These are phyloP conservation scores for Macroventuria anomochaeta DNA, from an alignment of 2,329 filamentous ascomycete genomes.

Conservation along the genomic window DNA sequence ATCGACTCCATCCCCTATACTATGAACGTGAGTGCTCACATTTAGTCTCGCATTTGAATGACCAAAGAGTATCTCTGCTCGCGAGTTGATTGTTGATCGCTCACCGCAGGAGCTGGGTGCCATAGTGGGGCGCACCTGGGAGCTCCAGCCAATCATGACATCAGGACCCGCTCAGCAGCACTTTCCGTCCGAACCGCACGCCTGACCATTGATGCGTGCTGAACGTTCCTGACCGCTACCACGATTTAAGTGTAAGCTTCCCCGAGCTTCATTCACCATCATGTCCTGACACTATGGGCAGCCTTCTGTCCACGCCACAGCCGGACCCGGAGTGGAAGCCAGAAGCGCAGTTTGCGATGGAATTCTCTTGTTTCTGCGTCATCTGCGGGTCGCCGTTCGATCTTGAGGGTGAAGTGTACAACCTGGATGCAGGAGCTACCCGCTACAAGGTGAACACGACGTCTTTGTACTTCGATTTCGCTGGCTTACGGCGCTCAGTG, in stretches of 20 bases:
- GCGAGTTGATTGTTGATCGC: too few relatives aligned
- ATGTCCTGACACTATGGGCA: constrained; percentile 21
- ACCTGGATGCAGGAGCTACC: constrained; percentile 25
- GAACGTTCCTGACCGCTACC: neutral
- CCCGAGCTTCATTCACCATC: neutral
- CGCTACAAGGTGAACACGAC: constrained; percentile 18
- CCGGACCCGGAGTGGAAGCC: constrained; percentile 18
- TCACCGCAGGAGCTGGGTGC: too few relatives aligned
- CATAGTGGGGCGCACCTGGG: too few relatives aligned
- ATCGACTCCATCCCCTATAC: too few relatives aligned
- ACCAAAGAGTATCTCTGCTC: too few relatives aligned
- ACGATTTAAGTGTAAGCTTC: neutral
- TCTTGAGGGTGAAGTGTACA: constrained; percentile 29
- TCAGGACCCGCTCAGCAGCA: neutral
- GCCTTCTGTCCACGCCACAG: constrained; percentile 21
- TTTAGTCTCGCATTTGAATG: too few relatives aligned
- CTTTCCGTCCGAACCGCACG: neutral
- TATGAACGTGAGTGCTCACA: too few relatives aligned
- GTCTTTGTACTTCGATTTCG: neutral
- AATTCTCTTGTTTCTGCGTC: constrained; percentile 33
- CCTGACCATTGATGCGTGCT: neutral
- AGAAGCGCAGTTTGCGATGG: constrained; percentile 31
- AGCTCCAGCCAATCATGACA: too few relatives aligned
- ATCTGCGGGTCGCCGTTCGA: constrained; percentile 38
- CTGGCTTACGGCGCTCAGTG: constrained; percentile 24